Percentiles rank a stretch among this genome's conserved stretches.
These are phyloP conservation scores for Yamadazyma conglobata DNA, from an alignment of 1,139 yeast genomes.

Conservation along the genomic window DNA sequence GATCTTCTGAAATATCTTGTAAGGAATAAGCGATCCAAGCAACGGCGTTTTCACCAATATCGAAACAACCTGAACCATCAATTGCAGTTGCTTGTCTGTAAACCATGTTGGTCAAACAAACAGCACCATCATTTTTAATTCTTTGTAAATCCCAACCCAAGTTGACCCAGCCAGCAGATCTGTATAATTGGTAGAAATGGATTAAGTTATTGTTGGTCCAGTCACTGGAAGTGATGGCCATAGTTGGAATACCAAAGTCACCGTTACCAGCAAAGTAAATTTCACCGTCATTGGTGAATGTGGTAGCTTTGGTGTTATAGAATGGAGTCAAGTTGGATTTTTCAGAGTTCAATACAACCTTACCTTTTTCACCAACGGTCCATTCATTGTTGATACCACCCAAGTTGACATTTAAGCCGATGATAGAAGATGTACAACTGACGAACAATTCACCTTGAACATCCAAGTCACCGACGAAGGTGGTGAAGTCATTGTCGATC, in stretches of 20 bases:
- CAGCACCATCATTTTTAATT: constrained; percentile 23
- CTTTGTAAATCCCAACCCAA: constrained; percentile 16
- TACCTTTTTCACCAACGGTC: constrained; percentile 14
- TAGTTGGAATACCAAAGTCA: constrained; percentile 14
- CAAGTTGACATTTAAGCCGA: constrained; percentile 17
- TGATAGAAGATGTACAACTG: constrained; percentile 12
- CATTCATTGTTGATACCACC: constrained; percentile 12
- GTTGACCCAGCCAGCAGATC: constrained; percentile 15
- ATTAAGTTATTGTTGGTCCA: constrained; percentile 21
- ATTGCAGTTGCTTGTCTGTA: constrained; percentile 21
- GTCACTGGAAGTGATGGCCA: constrained; percentile 13
- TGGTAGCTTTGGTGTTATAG: constrained; percentile 15
- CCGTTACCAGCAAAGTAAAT: constrained; percentile 17
- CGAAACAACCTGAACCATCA: constrained; percentile 26
- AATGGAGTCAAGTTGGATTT: constrained; percentile 18
- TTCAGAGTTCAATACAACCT: constrained; percentile 16
- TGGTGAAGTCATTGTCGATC: constrained; percentile 24
- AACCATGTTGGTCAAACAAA: constrained; percentile 22
- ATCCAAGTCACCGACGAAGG: constrained; percentile 18
- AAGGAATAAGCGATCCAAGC: constrained; percentile 13
- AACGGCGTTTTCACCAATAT: constrained; percentile 18
- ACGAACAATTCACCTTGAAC: constrained; percentile 18
- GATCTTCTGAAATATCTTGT: constrained; percentile 13
- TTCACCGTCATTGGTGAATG: constrained; percentile 14
- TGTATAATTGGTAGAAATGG: constrained; percentile 14